Evolutionary conservation across 495 filamentous ascomycete genomes (phyloP), one percentile per base, ranked within the genome.

Genomic region (Trichodelitschia bisporula): DNA sequence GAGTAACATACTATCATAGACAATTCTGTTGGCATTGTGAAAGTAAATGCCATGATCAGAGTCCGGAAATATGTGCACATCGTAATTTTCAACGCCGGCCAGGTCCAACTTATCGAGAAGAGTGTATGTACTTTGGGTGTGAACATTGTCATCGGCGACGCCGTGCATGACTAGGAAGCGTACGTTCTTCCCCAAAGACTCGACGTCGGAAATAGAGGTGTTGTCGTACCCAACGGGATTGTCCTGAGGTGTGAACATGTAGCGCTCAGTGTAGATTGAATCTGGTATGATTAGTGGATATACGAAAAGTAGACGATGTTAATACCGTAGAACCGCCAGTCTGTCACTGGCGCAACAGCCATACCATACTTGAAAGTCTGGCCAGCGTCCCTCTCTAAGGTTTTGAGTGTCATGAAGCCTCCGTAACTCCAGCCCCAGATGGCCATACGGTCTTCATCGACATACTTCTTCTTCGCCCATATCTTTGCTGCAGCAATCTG

Each of bases 401-500:
- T 82, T 55, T 97, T 97, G 32, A 97, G 56, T n/a, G 86, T 79
- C 68, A 79, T 83, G 58, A 90, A 97, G 12, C 86, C 86, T 19
- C 86, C 86, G 44, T 83, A 97, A 37, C 76, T 86, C 86, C 86
- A 97, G 20, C 86, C 86, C 86, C 86, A 97, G 42, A 97, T 91
- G 1, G 82, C 84, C 35, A 97, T 67, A 19, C 72, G 61, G 6
- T 63, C 54, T 36, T 62, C 59, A 49, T 95, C 89, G 3, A 90
- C 72, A 48, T 95, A 95, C 17, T 59, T 45, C 56, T 86, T 90
- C 24, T 50, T 45, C 0, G 69, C 71, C 77, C 77, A 95, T 31
- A 74, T 66, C 56, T 84, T 78, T 12, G 77, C 86, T 3, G 80
- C 75, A 4, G 69, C 72, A 33, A 97, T 93, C 49, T 97, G 86